phyloP scores from a whole-genome alignment of 768 basidiomycete species.

The Auricularia sp. region DNA sequence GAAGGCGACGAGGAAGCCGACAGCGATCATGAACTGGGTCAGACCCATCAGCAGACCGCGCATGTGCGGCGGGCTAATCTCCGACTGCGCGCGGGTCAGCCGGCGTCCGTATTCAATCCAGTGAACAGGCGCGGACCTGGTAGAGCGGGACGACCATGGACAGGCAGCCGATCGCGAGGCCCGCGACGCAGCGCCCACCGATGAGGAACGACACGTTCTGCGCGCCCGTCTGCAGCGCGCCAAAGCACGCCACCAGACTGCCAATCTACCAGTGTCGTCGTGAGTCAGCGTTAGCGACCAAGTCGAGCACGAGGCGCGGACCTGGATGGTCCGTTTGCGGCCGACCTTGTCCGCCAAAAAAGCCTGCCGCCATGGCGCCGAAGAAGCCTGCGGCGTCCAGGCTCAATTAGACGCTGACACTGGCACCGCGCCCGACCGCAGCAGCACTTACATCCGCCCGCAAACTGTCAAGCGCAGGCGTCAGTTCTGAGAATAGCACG shows the following conservation, averaged over 20 bases:
- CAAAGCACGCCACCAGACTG: conserved; percentile 38
- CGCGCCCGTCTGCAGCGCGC: conserved; percentile 53
- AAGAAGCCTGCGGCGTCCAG: conserved; percentile 26
- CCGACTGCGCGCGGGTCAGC: conserved; percentile 32
- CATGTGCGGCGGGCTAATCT: conserved; percentile 52
- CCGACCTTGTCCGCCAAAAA: conserved; percentile 40
- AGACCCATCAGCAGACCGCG: conserved; percentile 57
- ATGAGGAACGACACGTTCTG: conserved; percentile 44
- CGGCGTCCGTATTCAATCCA: background rate
- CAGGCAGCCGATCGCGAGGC: conserved; percentile 47
- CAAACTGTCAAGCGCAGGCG: background rate
- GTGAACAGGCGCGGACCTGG: background rate
- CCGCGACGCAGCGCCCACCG: conserved; percentile 46
- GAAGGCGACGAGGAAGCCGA: conserved; percentile 51
- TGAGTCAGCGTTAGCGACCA: background rate
- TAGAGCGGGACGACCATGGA: conserved; percentile 41
- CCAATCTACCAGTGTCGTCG: conserved; percentile 28
- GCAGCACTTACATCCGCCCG: conserved; percentile 30
- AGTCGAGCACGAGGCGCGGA: conserved; percentile 8
- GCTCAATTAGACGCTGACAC: background rate
- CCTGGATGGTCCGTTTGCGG: conserved; percentile 45
- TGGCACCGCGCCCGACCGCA: background rate
- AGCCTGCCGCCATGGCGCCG: conserved; percentile 42
- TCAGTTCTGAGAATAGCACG: background rate
- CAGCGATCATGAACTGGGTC: conserved; percentile 51